phyloP scores from a whole-genome alignment of 2,329 filamentous ascomycete genomes.

The Madurella fahalii region DNA sequence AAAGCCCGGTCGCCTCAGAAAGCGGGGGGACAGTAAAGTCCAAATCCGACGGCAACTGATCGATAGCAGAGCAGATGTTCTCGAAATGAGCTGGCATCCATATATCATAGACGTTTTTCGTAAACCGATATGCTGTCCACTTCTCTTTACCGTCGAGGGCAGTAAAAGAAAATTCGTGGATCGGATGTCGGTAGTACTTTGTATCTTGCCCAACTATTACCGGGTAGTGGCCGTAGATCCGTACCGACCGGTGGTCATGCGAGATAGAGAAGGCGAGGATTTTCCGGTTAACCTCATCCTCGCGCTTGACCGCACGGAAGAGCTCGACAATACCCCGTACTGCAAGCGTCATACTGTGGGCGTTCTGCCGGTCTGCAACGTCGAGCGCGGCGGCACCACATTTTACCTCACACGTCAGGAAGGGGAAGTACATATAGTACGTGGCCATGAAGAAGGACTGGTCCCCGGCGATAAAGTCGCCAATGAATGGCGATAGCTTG shows the following conservation, averaged over 20 bases:
- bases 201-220: conserved; percentile 34
- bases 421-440: conserved; percentile 47
- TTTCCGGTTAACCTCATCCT: conserved; percentile 34
- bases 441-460: conserved; percentile 42
- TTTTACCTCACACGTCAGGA: conserved; percentile 47
- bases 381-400: conserved; percentile 37
- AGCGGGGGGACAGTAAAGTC: neutral
- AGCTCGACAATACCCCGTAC: conserved; percentile 38
- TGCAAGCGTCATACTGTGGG: conserved; percentile 36
- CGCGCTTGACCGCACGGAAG: conserved; percentile 35
- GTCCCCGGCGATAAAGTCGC: conserved; percentile 31
- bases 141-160: conserved; percentile 9
- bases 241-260: conserved; percentile 19
- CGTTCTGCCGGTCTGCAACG: conserved; percentile 38
- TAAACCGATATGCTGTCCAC: conserved; percentile 7
- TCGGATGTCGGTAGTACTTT: conserved; percentile 37
- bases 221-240: conserved; percentile 41
- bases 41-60: neutral
- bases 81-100: too few relatives aligned
- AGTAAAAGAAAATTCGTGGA: conserved; percentile 33
- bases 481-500: conserved; percentile 38
- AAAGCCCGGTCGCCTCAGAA: too few relatives aligned
- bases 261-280: too few relatives aligned
- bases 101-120: too few relatives aligned
- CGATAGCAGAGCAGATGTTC: too few relatives aligned